A percentile compares a stretch with the other conserved stretches of the same genome.
These are phyloP conservation scores for Pterocarpus macrocarpus DNA, from an alignment of 306 rosid genomes.

Conservation along the genomic window DNA sequence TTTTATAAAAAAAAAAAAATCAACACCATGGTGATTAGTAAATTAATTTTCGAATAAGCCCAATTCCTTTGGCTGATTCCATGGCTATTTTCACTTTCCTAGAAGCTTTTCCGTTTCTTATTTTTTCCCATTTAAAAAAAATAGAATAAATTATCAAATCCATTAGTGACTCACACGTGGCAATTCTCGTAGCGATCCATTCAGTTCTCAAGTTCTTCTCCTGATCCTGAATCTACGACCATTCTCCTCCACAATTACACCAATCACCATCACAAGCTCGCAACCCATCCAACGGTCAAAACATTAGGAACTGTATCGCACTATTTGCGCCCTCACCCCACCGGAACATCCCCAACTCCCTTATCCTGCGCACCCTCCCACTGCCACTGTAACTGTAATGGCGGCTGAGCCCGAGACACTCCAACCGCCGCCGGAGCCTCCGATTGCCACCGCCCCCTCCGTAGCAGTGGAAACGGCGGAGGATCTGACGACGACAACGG, in stretches of 20 bases:
- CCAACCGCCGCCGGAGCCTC: slow-evolving; percentile 53
- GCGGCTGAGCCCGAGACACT: slow-evolving; percentile 67
- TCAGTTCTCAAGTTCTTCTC: background rate
- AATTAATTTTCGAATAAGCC: too few species aligned
- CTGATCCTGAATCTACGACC: background rate
- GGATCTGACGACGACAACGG: slow-evolving; percentile 31
- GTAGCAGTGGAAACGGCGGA: background rate
- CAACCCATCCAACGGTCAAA: slow-evolving; percentile 33
- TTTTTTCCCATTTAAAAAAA: too few species aligned
- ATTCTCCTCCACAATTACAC: background rate
- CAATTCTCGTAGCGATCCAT: background rate
- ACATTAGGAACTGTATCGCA: background rate
- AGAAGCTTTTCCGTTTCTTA: too few species aligned
- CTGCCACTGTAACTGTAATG: slow-evolving; percentile 50
- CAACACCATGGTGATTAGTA: too few species aligned
- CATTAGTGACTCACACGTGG: background rate
- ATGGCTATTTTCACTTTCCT: too few species aligned
- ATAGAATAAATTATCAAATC: background rate
- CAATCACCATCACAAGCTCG: background rate
- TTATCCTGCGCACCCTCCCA: slow-evolving; percentile 35
- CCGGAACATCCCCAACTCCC: slow-evolving; percentile 28
- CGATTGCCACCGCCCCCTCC: slow-evolving; percentile 44
- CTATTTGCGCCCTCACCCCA: slow-evolving; percentile 15
- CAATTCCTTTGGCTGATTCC: too few species aligned
- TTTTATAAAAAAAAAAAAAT: too few species aligned